Conservation (phyloP, 2,329 filamentous ascomycete species). For the Penicillium glabrum region DNA sequence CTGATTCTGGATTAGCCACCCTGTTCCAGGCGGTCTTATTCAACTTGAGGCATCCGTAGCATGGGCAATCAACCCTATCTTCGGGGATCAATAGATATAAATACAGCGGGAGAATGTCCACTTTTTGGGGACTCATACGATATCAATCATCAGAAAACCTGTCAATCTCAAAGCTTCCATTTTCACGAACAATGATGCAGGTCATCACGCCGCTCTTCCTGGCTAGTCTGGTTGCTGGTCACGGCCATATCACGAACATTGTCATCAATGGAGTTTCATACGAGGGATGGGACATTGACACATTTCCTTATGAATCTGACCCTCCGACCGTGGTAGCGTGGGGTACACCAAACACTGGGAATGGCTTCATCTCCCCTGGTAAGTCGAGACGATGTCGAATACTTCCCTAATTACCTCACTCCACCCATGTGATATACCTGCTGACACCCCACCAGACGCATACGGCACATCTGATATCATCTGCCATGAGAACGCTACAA, state of each 20-base stretch:
- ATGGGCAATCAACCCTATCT: neutral
- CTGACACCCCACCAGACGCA: constrained; percentile 18
- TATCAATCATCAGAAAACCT: neutral
- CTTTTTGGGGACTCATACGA: neutral
- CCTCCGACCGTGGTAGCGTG: constrained; percentile 52
- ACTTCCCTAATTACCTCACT: neutral
- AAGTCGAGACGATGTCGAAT: neutral
- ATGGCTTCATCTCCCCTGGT: constrained; percentile 52
- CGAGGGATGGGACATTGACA: constrained; percentile 40
- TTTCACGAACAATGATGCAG: constrained; percentile 2
- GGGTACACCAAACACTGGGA: constrained; percentile 52
- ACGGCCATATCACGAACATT: constrained; percentile 37
- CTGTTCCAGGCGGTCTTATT: neutral
- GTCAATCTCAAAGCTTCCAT: neutral
- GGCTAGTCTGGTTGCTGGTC: constrained; percentile 31
- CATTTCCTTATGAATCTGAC: constrained; percentile 29
- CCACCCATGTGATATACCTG: neutral
- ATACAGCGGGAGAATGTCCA: neutral
- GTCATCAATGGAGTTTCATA: constrained; percentile 37
- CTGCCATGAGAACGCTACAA: constrained; percentile 58
- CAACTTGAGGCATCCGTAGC: neutral
- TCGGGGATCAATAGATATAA: neutral
- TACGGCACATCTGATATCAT: constrained; percentile 56
- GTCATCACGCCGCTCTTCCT: constrained; percentile 25
- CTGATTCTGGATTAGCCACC: neutral